Conservation (phyloP, 768 basidiomycete genomes). For the Naganishia randhawae region DNA sequence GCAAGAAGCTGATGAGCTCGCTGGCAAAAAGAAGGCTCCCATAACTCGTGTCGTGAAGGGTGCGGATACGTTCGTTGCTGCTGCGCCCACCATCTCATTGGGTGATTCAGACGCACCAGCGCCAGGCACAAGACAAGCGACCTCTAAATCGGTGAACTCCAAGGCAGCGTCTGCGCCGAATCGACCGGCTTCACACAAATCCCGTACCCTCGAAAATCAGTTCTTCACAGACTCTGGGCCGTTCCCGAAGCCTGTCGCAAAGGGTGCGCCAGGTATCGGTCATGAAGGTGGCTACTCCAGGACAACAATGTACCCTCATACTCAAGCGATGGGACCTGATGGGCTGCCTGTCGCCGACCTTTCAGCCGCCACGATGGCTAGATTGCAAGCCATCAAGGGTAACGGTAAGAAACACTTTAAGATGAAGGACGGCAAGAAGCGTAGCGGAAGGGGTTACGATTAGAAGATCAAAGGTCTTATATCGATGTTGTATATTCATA, state of each 20-base stretch:
- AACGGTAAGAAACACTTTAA: conserved; percentile 79
- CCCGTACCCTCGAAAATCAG: conserved; percentile 68
- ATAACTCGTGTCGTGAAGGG: conserved; percentile 76
- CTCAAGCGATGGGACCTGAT: conserved; percentile 72
- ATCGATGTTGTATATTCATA: conserved; percentile 1
- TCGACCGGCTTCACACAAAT: conserved; percentile 48
- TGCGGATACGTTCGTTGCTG: conserved; percentile 71
- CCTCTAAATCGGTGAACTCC: conserved; percentile 38
- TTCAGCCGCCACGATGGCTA: conserved; percentile 38
- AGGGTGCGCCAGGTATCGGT: conserved; percentile 51
- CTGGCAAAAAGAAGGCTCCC: conserved; percentile 83
- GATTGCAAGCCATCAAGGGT: conserved; percentile 54
- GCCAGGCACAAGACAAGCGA: conserved; percentile 53
- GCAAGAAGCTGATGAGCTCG: conserved; percentile 48
- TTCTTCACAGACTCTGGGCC: conserved; percentile 70
- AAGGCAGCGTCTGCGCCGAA: conserved; percentile 46
- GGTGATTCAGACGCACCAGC: conserved; percentile 22
- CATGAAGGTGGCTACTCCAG: conserved; percentile 62
- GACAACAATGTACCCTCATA: conserved; percentile 71
- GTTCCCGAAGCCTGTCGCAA: conserved; percentile 63
- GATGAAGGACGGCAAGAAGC: conserved; percentile 76
- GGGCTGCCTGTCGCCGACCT: conserved; percentile 61
- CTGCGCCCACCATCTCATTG: conserved; percentile 40
- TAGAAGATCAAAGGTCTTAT: conserved; percentile 32
- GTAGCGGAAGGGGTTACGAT: conserved; percentile 92